phyloP scores from a whole-genome alignment of 2,329 filamentous ascomycete genomes.

The Phaeophleospora eucalypticola region DNA sequence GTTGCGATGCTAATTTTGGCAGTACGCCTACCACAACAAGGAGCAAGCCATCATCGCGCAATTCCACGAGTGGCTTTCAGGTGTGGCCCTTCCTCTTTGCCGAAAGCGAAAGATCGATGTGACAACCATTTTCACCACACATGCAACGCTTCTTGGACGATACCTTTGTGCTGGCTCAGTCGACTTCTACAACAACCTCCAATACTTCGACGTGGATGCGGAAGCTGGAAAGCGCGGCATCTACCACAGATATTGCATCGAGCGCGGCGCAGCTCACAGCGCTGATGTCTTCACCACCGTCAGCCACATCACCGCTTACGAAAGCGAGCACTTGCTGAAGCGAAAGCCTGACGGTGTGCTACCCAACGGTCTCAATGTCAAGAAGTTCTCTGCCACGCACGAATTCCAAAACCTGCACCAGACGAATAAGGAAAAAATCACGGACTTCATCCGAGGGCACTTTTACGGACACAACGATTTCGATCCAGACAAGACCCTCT shows the following conservation, averaged over 20 bases:
- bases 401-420: slow-evolving; percentile 99
- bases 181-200: slow-evolving; percentile 98
- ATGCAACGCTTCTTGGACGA: slow-evolving; percentile 88
- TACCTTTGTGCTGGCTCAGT: slow-evolving; percentile 97
- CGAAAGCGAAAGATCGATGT: slow-evolving; percentile 94
- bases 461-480: slow-evolving; percentile 99
- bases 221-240: slow-evolving; percentile 98
- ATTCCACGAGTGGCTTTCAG: slow-evolving; percentile 98
- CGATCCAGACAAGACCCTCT: slow-evolving; percentile 91
- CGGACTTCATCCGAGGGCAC: slow-evolving; percentile 95
- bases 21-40: slow-evolving; percentile 94
- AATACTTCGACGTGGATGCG: slow-evolving; percentile 92
- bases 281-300: slow-evolving; percentile 98
- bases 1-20: slow-evolving; percentile 16
- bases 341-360: slow-evolving; percentile 94
- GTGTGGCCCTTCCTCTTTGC: slow-evolving; percentile 84
- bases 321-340: slow-evolving; percentile 95
- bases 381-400: slow-evolving; percentile 96
- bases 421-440: slow-evolving; percentile 94
- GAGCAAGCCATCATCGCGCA: slow-evolving; percentile 90
- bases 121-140: slow-evolving; percentile 97
- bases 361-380: slow-evolving; percentile 95
- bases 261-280: slow-evolving; percentile 84
- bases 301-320: slow-evolving; percentile 96
- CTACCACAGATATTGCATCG: slow-evolving; percentile 97